Conservation (phyloP, 192 early-diverging fungal genomes). For the Rhizoclosmatium sp. region DNA sequence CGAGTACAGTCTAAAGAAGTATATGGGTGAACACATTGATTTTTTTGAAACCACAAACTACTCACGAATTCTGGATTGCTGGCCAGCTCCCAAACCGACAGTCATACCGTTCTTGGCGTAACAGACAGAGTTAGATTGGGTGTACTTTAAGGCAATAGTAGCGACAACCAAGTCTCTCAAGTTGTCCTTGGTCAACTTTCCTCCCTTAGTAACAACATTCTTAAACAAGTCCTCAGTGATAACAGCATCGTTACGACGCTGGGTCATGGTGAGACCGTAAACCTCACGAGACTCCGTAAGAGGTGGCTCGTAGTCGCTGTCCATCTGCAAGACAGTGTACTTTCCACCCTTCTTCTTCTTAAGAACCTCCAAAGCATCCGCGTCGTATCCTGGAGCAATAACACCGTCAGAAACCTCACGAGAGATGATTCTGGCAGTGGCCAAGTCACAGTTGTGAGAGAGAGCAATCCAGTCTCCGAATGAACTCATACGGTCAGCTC, state of each 20-base stretch:
- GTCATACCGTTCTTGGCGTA: constrained; percentile 98
- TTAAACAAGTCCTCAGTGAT: constrained; percentile 81
- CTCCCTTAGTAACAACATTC: constrained; percentile 88
- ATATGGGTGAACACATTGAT: not conserved
- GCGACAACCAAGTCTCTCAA: constrained; percentile 92
- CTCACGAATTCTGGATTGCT: constrained; percentile 93
- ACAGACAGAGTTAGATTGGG: constrained; percentile 98
- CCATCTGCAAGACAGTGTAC: constrained; percentile 95
- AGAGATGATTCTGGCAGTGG: constrained; percentile 94
- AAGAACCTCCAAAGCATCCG: constrained; percentile 89
- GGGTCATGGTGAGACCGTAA: constrained; percentile 90
- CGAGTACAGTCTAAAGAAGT: constrained; percentile 69
- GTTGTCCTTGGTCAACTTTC: constrained; percentile 66
- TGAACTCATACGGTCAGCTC: constrained; percentile 98
- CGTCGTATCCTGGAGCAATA: constrained; percentile 90
- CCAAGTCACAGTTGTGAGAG: constrained; percentile 85
- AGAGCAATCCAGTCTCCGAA: constrained; percentile 99
- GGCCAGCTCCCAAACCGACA: constrained; percentile 96
- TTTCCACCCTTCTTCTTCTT: constrained; percentile 97
- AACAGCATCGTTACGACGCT: constrained; percentile 88
- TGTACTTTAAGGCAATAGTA: constrained; percentile 98
- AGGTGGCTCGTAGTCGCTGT: constrained; percentile 87
- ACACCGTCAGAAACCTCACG: constrained; percentile 98
- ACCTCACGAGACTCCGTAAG: constrained; percentile 91
- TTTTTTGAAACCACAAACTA: not conserved